Evolutionary conservation across 352 stramenopile species (phyloP), one percentile per base, ranked within the genome.

Genomic region (Globisporangium paddicum): DNA sequence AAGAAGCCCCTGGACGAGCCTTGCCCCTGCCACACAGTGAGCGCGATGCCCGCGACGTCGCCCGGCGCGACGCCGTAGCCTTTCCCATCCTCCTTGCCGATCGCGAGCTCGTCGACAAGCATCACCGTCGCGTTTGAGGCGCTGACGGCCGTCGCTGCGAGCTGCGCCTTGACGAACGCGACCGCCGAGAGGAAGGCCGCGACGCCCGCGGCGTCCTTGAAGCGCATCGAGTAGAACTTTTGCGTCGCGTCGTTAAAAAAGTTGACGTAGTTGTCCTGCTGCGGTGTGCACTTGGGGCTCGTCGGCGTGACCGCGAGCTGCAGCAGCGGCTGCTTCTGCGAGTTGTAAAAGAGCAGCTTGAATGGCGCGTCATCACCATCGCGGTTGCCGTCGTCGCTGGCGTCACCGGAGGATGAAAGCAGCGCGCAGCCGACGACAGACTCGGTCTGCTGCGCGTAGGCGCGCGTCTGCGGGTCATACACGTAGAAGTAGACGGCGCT

Each of bases 211-310:
- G 67, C 69, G 56, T 90, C 83, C 26, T 81, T 79, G 62, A 93
- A 93, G 42, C 81, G 80, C 80, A 93, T 84, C 21, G 83, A 81
- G 64, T 74, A 93, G 66, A 87, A 85, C 16, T 71, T 56, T 54
- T 87, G 76, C 45, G 64, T 60, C 19, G 70, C 51, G 19, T 58
- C 57, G 35, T 83, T 73, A 52, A 82, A 78, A 53, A 90, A 87
- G 61, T 83, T 83, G 13, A 89, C 77, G 62, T 93, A 90, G 54
- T 86, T 58, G 63, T 90, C 77, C 44, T 88, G 75, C 62, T 93
- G 83, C 42, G 77, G 70, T 30, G 77, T 75, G 58, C 88, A 89
- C 19, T 69, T 72, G 26, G 68, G 55, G 21, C 28, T 38, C 11
- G 52, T 46, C 19, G 67, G 23, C n/a, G 60, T 68, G 42, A 90